Evolutionary conservation across 768 basidiomycete species (phyloP), one percentile per base, ranked within the genome.

Genomic region (Pleurotus djamor): DNA sequence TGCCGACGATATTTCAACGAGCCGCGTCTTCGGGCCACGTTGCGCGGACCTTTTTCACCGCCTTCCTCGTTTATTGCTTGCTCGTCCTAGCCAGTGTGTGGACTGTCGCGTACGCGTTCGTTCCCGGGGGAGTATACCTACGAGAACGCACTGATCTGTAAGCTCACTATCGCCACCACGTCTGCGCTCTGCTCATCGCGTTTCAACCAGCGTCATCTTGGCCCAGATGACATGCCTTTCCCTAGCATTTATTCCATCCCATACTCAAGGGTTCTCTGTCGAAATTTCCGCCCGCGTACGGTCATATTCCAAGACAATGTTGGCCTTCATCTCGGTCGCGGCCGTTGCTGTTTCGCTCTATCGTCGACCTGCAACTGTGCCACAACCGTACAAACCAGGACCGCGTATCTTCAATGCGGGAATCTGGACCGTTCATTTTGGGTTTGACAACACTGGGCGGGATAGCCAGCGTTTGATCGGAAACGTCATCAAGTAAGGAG

Each of bases 361-460:
- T 58, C 79, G 78, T 17, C 76, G 82, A 64, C 88, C 90, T 0
- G 68, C 70, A 1, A 57, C 66, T 0, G 69, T 79, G 14, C 83
- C 86, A 0, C 71, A 67, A 28, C 87, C 91, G 3, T 86, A 84
- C 71, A 85, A 85, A 57, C 73, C 84, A 32, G 85, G 83, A 3
- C 79, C 85, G 13, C 77, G 89, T 34, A 79, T 91, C n/a, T 75
- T 94, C 45, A 88, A 85, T 16, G 87, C 89, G 4, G 94, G 91
- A 3, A 92, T 96, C 33, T 96, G 93, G 94, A 93, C 94, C 0
- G 80, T 96, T 28, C 94, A 96, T 70, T 96, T 96, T 68, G 94
- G 94, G 57, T 76, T 84, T 32, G 85, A 93, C 71, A 86, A 91
- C 62, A 83, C 82, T 45, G 87, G 90, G 2, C 71, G 83, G 61